These are phyloP conservation scores for Colletotrichum siamense DNA, from an alignment of 2,329 filamentous ascomycete genomes.

Conservation along the genomic window DNA sequence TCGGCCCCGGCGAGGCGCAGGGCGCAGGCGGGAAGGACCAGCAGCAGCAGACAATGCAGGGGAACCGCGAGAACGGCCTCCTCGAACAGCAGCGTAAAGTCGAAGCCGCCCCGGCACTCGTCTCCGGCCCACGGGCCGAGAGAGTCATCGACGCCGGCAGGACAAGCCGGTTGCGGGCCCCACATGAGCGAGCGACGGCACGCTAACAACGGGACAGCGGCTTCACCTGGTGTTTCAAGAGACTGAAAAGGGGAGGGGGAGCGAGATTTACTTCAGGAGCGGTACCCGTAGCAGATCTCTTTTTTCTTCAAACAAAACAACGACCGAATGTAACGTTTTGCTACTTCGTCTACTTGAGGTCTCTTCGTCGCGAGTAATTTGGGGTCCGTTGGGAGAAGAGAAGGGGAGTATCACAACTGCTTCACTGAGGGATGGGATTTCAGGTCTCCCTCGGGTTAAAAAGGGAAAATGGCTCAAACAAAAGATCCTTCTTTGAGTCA, in stretches of 20 bases:
- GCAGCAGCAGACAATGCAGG: slow-evolving; percentile 8
- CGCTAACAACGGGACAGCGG: background rate
- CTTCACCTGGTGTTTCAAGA: slow-evolving; percentile 3
- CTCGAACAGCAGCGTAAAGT: slow-evolving; percentile 34
- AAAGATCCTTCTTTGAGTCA: background rate
- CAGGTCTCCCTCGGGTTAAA: background rate
- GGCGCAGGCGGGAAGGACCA: background rate
- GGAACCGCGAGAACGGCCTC: slow-evolving; percentile 28
- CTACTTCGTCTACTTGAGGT: background rate
- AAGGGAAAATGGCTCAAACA: background rate
- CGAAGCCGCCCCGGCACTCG: slow-evolving; percentile 30
- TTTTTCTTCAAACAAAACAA: slow-evolving; percentile 6
- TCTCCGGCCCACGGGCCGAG: slow-evolving; percentile 21
- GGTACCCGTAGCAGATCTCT: background rate
- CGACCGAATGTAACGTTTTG: background rate
- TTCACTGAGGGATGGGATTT: background rate
- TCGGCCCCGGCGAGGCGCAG: slow-evolving; percentile 3
- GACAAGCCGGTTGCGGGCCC: slow-evolving; percentile 6
- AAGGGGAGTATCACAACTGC: background rate
- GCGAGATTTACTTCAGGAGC: background rate
- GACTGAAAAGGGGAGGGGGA: background rate
- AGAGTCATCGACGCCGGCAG: slow-evolving; percentile 10
- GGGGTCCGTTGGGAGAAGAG: background rate
- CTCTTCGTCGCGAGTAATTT: background rate
- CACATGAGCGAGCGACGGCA: background rate